Conservation (phyloP, 192 early-diverging fungal species). For the Mortierella claussenii region DNA sequence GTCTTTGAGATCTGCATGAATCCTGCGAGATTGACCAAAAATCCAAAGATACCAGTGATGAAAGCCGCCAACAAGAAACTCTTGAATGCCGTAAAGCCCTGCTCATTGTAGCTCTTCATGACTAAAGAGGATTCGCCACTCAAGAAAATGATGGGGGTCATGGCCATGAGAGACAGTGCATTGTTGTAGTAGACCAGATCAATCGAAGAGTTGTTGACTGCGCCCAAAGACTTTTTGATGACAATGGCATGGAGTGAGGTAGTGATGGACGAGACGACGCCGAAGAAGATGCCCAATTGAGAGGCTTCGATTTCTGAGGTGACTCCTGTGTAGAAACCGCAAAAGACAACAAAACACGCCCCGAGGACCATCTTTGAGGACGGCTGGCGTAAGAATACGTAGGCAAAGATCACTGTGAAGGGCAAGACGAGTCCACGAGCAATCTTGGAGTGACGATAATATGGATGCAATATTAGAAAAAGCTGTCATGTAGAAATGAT, state of each 20-base stretch:
- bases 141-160: slow-evolving; percentile 62
- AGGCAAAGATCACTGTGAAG: slow-evolving; percentile 62
- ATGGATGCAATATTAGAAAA: no score
- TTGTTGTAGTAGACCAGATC: slow-evolving; percentile 75
- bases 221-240: slow-evolving; percentile 63
- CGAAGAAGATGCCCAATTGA: slow-evolving; percentile 58
- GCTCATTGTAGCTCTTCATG: neutral
- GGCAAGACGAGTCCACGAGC: slow-evolving; percentile 69
- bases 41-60: slow-evolving; percentile 66
- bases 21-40: slow-evolving; percentile 70
- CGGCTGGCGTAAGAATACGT: slow-evolving; percentile 51
- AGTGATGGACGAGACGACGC: slow-evolving; percentile 61
- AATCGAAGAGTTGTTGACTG: slow-evolving; percentile 62
- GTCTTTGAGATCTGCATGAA: slow-evolving; percentile 75
- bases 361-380: slow-evolving; percentile 49
- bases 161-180: slow-evolving; percentile 52
- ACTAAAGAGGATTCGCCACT: slow-evolving; percentile 51
- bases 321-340: slow-evolving; percentile 66
- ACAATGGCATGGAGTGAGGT: slow-evolving; percentile 70
- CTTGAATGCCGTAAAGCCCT: slow-evolving; percentile 9
- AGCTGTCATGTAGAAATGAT: no score
- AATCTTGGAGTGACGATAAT: no score
- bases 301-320: slow-evolving; percentile 49
- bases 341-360: slow-evolving; percentile 61
- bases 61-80: slow-evolving; percentile 54